Conservation (phyloP, 2,329 filamentous ascomycete species). For the Hypoxylon rubiginosum region DNA sequence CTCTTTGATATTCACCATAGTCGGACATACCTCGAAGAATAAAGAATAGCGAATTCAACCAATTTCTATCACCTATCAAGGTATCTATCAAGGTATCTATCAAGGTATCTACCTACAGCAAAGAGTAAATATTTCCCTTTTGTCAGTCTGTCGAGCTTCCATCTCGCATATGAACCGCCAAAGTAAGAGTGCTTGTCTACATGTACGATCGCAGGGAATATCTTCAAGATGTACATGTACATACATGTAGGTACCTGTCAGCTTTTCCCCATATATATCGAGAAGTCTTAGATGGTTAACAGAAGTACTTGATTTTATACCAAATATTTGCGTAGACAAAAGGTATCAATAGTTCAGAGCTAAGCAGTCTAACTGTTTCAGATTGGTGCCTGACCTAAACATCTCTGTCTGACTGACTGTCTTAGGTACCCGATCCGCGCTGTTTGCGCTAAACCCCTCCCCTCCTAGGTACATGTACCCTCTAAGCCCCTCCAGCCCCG, state of each 20-base stretch:
- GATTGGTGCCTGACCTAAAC: conserved; percentile 35
- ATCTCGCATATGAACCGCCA: no score
- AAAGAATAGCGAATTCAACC: no score
- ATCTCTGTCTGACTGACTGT: not conserved
- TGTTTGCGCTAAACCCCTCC: conserved; percentile 22
- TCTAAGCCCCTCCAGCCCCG: conserved; percentile 31
- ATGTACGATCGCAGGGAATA: no score
- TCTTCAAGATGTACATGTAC: not conserved
- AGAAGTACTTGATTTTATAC: conserved; percentile 7
- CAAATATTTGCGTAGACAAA: not conserved
- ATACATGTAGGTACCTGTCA: conserved; percentile 18
- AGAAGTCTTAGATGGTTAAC: conserved; percentile 13
- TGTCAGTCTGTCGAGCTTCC: no score
- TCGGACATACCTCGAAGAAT: no score
- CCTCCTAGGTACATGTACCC: no score
- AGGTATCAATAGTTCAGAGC: conserved; percentile 21
- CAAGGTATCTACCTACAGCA: no score
- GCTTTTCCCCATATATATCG: not conserved
- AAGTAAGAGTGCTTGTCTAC: no score
- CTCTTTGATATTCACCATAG: no score
- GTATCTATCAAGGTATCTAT: no score
- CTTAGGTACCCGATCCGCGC: not conserved
- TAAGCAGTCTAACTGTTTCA: conserved; percentile 23
- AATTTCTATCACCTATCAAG: no score
- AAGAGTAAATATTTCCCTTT: no score